Conservation (phyloP, 2,329 filamentous ascomycete genomes). For the Clarireedia hainanense region DNA sequence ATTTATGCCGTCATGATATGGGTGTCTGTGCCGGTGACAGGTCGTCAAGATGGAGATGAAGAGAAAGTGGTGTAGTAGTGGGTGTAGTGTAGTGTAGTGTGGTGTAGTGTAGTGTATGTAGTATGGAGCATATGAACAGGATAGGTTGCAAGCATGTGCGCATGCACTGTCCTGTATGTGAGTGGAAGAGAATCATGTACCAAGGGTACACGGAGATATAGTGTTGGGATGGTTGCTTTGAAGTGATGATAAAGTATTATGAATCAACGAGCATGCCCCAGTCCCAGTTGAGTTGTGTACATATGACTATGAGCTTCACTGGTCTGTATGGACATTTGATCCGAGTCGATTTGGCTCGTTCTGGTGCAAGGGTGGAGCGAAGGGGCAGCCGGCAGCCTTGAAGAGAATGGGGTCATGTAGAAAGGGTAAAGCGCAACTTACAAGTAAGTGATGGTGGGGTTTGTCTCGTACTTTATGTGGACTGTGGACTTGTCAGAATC, state of each 20-base stretch:
- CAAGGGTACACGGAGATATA: background rate
- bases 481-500: background rate
- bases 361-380: background rate
- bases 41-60: constrained; percentile 4
- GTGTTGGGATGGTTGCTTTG: constrained; percentile 7
- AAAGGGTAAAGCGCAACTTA: background rate
- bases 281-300: background rate
- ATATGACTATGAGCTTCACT: background rate
- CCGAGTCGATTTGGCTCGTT: background rate
- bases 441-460: background rate
- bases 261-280: background rate
- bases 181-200: background rate
- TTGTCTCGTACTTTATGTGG: background rate
- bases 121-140: constrained; percentile 2
- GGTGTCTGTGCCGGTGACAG: constrained; percentile 20
- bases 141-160: constrained; percentile 12
- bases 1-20: constrained; percentile 19
- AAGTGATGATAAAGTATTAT: background rate
- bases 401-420: background rate
- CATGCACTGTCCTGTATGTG: background rate
- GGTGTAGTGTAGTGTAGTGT: background rate
- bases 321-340: too few species aligned
- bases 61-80: constrained; percentile 6
- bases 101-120: background rate
- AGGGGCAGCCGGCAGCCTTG: too few species aligned